Conservation (phyloP, 495 filamentous ascomycete species). For the Bacidia gigantensis region DNA sequence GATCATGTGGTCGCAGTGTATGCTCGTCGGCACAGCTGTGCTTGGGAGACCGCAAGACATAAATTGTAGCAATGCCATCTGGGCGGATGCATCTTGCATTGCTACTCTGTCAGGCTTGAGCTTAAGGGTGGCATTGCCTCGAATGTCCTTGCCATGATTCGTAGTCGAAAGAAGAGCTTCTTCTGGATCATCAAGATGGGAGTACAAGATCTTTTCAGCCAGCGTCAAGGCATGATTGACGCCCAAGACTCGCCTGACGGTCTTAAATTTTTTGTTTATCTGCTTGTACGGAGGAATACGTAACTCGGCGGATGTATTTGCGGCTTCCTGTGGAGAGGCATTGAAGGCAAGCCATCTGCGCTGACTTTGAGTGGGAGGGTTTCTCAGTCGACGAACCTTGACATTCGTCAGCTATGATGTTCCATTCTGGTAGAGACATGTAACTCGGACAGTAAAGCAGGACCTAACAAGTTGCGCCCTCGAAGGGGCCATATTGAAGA, state of each 20-base stretch:
- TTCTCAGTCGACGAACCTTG: not conserved
- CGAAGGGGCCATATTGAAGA: not conserved
- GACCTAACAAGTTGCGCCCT: not conserved
- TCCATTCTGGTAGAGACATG: not conserved
- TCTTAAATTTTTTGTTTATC: conserved; percentile 40
- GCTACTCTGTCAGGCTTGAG: conserved; percentile 95
- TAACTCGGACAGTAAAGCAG: not conserved
- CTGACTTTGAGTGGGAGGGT: not conserved
- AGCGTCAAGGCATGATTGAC: conserved; percentile 57
- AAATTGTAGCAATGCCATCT: conserved; percentile 97
- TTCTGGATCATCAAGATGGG: conserved; percentile 76
- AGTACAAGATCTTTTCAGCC: conserved; percentile 95
- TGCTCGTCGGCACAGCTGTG: conserved; percentile 92
- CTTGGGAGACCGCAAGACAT: conserved; percentile 88
- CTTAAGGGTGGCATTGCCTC: conserved; percentile 86
- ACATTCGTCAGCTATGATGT: not conserved
- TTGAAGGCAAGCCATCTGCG: conserved; percentile 24
- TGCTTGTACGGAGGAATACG: conserved; percentile 53
- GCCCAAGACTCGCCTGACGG: conserved; percentile 63
- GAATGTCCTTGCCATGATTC: conserved; percentile 63
- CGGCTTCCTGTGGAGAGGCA: conserved; percentile 15
- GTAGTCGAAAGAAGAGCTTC: conserved; percentile 72
- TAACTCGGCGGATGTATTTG: conserved; percentile 26
- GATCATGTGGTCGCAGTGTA: conserved; percentile 99
- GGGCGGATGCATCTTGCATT: conserved; percentile 97